phyloP scores from a whole-genome alignment of 1,284 basidiomycete species.

The Hemileia vastatrix region DNA sequence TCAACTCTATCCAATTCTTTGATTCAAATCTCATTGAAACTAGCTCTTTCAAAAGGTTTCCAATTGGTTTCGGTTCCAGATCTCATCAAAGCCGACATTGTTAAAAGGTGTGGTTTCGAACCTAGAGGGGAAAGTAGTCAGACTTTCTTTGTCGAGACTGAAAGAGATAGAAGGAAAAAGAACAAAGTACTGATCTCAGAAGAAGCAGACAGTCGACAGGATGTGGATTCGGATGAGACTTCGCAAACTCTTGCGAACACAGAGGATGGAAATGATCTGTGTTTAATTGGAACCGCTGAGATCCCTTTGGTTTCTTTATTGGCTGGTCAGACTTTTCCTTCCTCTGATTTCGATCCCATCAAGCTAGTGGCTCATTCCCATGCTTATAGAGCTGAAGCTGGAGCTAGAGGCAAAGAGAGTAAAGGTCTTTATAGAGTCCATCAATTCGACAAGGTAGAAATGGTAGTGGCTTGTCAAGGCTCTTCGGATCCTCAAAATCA shows the following conservation, averaged over 20 bases:
- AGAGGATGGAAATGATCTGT: constrained; percentile 36
- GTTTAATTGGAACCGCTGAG: constrained; percentile 52
- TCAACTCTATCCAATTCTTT: too few species aligned
- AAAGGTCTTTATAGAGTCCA: constrained; percentile 90
- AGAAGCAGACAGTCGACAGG: too few species aligned
- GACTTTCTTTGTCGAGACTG: constrained; percentile 47
- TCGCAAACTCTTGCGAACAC: too few species aligned
- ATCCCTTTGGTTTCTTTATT: too few species aligned
- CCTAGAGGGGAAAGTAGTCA: constrained; percentile 72
- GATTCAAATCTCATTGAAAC: too few species aligned
- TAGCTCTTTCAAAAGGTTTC: too few species aligned
- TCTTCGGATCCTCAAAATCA: not conserved
- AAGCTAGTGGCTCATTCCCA: constrained; percentile 77
- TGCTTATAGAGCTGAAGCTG: constrained; percentile 90
- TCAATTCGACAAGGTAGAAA: constrained; percentile 90
- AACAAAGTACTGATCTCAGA: too few species aligned
- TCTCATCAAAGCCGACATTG: constrained; percentile 75
- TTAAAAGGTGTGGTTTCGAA: constrained; percentile 80
- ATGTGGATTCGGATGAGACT: too few species aligned
- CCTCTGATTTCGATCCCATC: too few species aligned
- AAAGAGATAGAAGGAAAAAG: too few species aligned
- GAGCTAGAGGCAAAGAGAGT: constrained; percentile 79
- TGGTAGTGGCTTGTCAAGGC: constrained; percentile 64
- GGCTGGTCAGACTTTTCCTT: too few species aligned
- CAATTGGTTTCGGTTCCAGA: constrained; percentile 74